Evolutionary conservation across 352 stramenopile genomes (phyloP).

Genomic region (Thraustochytrium sp.): DNA sequence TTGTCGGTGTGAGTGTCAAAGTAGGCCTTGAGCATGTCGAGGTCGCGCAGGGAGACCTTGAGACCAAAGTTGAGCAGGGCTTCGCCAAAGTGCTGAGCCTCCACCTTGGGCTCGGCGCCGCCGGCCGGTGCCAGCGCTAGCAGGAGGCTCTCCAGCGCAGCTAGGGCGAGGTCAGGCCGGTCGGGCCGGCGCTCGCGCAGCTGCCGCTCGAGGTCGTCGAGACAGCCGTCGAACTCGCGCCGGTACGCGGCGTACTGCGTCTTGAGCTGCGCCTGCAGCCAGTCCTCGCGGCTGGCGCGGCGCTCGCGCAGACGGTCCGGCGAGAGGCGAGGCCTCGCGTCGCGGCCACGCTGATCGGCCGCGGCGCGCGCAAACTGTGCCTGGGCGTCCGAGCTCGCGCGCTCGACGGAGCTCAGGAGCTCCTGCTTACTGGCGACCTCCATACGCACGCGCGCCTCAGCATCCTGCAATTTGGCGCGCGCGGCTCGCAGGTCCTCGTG

Average conservation of each 20-base stretch:
- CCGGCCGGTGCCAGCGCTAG: not conserved
- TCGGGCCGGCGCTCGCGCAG: not conserved
- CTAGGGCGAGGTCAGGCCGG: not conserved
- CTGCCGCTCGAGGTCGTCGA: not conserved
- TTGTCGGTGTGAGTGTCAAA: not conserved
- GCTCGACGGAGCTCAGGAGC: not conserved
- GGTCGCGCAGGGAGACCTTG: not conserved
- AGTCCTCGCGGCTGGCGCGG: conserved; percentile 11
- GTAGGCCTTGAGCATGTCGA: not conserved
- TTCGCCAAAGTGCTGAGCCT: not conserved
- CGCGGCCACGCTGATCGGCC: not conserved
- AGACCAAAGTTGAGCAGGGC: conserved; percentile 22
- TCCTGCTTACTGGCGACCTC: conserved; percentile 7
- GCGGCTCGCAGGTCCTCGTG: not conserved
- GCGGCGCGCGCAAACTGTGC: not conserved
- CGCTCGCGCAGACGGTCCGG: too few species aligned
- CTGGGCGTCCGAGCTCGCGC: not conserved
- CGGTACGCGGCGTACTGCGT: not conserved
- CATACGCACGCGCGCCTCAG: not conserved
- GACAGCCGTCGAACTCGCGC: not conserved
- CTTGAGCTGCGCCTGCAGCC: not conserved
- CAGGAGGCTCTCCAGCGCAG: not conserved
- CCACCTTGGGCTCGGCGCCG: not conserved
- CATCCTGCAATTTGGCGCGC: not conserved
- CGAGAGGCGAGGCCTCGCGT: too few species aligned